Conservation (phyloP, 371 early-diverging fungal species). For the Syncephalis plumigaleata region DNA sequence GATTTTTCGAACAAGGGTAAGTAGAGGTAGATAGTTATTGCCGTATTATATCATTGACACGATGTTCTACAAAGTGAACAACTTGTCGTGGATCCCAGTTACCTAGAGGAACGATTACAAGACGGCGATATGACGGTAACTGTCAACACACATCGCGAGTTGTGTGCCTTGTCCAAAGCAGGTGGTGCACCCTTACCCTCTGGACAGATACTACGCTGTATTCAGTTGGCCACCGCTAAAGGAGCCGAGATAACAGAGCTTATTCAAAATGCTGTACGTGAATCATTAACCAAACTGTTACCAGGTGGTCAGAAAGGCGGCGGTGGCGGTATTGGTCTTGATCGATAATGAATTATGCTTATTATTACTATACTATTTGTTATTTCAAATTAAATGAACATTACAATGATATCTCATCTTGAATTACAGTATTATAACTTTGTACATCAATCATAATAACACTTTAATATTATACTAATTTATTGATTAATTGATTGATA, state of each 20-base stretch:
- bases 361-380: too few relatives aligned
- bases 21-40: constrained; percentile 2
- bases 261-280: constrained; percentile 27
- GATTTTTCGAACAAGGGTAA: constrained; percentile 73
- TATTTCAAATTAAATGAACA: background rate
- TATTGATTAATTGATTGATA: too few relatives aligned
- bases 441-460: too few relatives aligned
- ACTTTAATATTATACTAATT: too few relatives aligned
- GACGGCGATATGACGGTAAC: constrained; percentile 74
- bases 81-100: constrained; percentile 69
- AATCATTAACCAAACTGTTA: too few relatives aligned
- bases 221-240: constrained; percentile 54
- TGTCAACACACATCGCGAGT: constrained; percentile 77
- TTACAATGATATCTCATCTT: background rate
- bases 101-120: constrained; percentile 66
- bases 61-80: constrained; percentile 24
- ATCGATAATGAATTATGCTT: background rate
- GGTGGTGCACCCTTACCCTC: constrained; percentile 67
- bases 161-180: constrained; percentile 78
- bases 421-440: too few relatives aligned
- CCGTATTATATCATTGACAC: background rate
- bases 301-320: too few relatives aligned
- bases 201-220: constrained; percentile 52
- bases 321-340: too few relatives aligned
- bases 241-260: constrained; percentile 50